phyloP scores from a whole-genome alignment of 2,329 filamentous ascomycete species.

The Sporothrix pseudoabietina region DNA sequence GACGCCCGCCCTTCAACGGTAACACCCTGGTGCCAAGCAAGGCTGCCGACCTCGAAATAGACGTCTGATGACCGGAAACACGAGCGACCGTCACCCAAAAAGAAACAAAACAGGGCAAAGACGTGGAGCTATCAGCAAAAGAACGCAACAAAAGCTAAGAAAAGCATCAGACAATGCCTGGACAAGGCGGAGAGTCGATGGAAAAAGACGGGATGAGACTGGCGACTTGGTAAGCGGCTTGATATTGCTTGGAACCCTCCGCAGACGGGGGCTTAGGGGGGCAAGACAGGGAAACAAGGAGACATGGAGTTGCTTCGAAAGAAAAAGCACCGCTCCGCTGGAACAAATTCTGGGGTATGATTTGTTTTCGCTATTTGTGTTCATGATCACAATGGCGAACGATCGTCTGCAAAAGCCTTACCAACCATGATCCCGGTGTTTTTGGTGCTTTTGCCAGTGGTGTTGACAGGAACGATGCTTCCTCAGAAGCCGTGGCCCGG shows the following conservation, averaged over 20 bases:
- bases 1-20: neutral
- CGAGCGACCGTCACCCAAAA: neutral
- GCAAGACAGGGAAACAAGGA: no score
- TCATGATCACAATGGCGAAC: neutral
- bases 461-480: constrained; percentile 4
- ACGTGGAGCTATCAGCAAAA: neutral
- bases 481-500: neutral
- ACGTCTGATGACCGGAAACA: constrained; percentile 6
- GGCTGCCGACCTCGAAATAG: constrained; percentile 1
- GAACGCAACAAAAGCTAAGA: neutral
- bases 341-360: neutral
- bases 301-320: neutral
- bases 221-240: constrained; percentile 8
- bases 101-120: neutral
- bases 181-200: neutral
- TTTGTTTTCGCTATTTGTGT: neutral
- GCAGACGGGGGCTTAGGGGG: constrained; percentile 3
- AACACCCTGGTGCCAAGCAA: constrained; percentile 2
- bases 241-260: constrained; percentile 6
- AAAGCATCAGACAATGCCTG: neutral
- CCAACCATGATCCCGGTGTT: neutral
- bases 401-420: neutral
- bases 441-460: neutral
- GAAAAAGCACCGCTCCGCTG: constrained; percentile 11
- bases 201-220: constrained; percentile 15